phyloP scores from a whole-genome alignment of 805 yeast genomes.

The baker's yeast (Saccharomyces cerevisiae) region DNA sequence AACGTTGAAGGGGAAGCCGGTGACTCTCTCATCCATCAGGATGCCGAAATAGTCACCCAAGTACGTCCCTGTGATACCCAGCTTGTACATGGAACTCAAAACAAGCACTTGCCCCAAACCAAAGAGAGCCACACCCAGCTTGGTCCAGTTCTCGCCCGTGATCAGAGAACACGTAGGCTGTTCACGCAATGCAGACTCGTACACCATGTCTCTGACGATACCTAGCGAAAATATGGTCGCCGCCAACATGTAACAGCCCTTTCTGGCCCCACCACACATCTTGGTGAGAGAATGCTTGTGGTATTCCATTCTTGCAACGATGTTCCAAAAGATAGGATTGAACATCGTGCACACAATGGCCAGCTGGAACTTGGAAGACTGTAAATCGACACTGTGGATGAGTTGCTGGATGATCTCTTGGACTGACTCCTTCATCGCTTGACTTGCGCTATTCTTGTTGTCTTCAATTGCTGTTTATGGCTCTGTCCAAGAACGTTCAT shows the following conservation, averaged over 20 bases:
- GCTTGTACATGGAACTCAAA: slow-evolving; percentile 75
- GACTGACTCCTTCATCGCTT: background rate
- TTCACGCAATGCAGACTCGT: slow-evolving; percentile 58
- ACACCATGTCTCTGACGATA: slow-evolving; percentile 65
- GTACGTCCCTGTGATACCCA: slow-evolving; percentile 94
- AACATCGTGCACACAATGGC: slow-evolving; percentile 67
- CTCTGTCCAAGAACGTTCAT: background rate
- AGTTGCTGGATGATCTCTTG: slow-evolving; percentile 5
- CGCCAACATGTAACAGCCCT: slow-evolving; percentile 84
- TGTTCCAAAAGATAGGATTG: slow-evolving; percentile 94
- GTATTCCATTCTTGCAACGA: slow-evolving; percentile 82
- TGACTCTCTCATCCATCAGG: slow-evolving; percentile 81
- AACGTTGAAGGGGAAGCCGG: slow-evolving; percentile 87
- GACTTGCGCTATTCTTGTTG: background rate
- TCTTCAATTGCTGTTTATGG: background rate
- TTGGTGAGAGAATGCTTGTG: slow-evolving; percentile 69
- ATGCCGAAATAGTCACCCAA: slow-evolving; percentile 97
- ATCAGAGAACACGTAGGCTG: slow-evolving; percentile 63
- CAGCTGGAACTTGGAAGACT: slow-evolving; percentile 25
- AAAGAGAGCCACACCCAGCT: slow-evolving; percentile 49
- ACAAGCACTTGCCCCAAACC: slow-evolving; percentile 75
- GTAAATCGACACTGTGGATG: slow-evolving; percentile 12
- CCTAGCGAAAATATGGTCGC: slow-evolving; percentile 79
- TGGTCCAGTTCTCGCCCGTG: slow-evolving; percentile 34
- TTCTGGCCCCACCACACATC: slow-evolving; percentile 54